Conservation (phyloP, 2,329 filamentous ascomycete genomes). For the Trichoderma atroviride region DNA sequence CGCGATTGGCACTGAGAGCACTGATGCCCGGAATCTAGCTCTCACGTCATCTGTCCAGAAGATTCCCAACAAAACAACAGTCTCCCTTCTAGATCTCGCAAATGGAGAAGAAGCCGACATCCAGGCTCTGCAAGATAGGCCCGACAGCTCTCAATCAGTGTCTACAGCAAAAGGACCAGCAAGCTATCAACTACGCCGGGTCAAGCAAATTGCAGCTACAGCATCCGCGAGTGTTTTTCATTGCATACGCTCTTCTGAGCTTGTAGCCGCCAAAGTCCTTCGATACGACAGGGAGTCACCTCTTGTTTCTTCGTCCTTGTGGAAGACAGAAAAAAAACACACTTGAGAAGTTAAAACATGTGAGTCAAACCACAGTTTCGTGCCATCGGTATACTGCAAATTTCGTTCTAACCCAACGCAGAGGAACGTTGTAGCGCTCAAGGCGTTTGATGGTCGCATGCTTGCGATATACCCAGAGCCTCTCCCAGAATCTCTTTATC, state of each 20-base stretch:
- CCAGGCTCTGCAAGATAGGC: too few relatives aligned
- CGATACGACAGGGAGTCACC: too few relatives aligned
- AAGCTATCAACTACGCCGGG: background rate
- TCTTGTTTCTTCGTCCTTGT: background rate
- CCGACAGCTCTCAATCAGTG: too few relatives aligned
- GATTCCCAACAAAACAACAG: background rate
- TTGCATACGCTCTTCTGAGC: background rate
- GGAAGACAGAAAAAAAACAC: conserved; percentile 1
- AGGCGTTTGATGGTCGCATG: conserved; percentile 16
- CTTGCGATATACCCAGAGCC: background rate
- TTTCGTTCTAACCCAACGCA: background rate
- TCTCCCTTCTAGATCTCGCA: conserved; percentile 5
- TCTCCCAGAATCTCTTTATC: background rate
- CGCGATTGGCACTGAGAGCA: background rate
- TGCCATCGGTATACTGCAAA: too few relatives aligned
- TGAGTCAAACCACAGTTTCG: background rate
- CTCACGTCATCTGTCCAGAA: background rate
- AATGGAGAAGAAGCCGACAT: background rate
- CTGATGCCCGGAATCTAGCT: background rate
- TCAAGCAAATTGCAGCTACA: background rate
- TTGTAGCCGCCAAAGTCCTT: conserved; percentile 5
- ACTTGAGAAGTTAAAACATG: conserved; percentile 6
- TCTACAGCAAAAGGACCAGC: background rate
- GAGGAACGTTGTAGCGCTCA: conserved; percentile 2
- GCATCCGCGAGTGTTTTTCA: background rate